phyloP scores from a whole-genome alignment of 2,329 filamentous ascomycete genomes.

The Penicillium expansum region DNA sequence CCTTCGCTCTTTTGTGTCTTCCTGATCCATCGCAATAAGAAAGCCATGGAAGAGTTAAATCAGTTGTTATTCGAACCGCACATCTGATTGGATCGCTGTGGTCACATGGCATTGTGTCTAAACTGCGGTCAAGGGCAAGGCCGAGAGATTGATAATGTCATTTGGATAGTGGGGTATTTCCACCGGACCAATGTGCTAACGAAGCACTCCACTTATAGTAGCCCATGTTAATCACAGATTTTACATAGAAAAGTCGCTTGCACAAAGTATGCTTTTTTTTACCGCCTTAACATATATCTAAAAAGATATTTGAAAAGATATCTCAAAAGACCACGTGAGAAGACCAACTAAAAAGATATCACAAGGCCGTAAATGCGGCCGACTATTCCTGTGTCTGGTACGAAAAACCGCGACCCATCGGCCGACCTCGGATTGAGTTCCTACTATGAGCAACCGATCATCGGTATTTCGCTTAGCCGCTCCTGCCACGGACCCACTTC shows the following conservation, averaged over 20 bases:
- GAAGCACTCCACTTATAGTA: neutral
- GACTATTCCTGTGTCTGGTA: too few species aligned
- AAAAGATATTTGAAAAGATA: too few species aligned
- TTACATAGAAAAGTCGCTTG: too few species aligned
- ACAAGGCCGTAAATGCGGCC: too few species aligned
- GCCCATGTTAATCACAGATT: too few species aligned
- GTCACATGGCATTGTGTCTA: neutral
- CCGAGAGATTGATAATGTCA: neutral
- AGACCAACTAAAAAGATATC: too few species aligned
- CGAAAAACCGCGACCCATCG: neutral
- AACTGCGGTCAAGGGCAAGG: neutral
- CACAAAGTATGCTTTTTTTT: too few species aligned
- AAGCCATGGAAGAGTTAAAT: neutral
- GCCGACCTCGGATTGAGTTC: neutral
- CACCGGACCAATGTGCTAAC: neutral
- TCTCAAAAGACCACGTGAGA: too few species aligned
- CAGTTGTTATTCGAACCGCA: neutral
- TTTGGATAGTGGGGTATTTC: neutral
- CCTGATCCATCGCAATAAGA: neutral
- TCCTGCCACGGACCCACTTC: neutral
- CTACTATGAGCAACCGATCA: neutral
- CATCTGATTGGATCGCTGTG: neutral
- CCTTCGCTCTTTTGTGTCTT: neutral
- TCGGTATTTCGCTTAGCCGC: slow-evolving; percentile 2
- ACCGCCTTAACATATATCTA: too few species aligned